These are phyloP conservation scores for Hymenoscyphus salicellus DNA, from an alignment of 2,329 filamentous ascomycete genomes.

Conservation along the genomic window DNA sequence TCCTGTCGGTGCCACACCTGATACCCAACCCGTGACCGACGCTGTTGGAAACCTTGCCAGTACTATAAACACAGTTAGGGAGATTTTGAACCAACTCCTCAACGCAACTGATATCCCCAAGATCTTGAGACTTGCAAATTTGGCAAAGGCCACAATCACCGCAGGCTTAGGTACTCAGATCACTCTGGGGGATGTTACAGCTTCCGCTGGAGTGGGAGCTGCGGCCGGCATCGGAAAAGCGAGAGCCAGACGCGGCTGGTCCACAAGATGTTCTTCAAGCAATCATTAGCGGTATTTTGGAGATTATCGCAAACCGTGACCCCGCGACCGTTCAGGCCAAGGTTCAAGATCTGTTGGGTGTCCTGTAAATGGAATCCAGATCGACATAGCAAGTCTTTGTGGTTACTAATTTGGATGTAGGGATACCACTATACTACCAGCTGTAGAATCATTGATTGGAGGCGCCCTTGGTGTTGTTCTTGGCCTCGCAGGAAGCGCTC, in stretches of 20 bases:
- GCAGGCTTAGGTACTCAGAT: not conserved
- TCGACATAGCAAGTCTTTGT: too few relatives aligned
- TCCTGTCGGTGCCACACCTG: not conserved
- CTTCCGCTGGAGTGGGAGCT: not conserved
- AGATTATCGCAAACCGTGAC: not conserved
- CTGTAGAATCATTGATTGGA: not conserved
- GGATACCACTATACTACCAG: not conserved
- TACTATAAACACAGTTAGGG: not conserved
- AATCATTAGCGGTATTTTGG: not conserved
- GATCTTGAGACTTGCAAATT: not conserved
- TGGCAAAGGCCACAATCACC: not conserved
- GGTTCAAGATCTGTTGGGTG: not conserved
- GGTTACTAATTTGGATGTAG: not conserved
- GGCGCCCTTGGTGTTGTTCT: not conserved
- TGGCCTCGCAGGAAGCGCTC: not conserved
- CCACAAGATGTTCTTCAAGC: not conserved
- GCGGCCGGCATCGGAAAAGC: not conserved
- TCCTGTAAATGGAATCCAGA: not conserved
- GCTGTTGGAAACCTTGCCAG: not conserved
- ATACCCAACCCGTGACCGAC: not conserved
- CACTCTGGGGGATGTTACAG: not conserved
- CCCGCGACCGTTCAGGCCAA: not conserved
- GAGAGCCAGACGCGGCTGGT: not conserved
- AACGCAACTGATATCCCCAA: not conserved
- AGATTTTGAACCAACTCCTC: not conserved